phyloP scores from a whole-genome alignment of 768 basidiomycete species.

The Lactarius hengduanensis region DNA sequence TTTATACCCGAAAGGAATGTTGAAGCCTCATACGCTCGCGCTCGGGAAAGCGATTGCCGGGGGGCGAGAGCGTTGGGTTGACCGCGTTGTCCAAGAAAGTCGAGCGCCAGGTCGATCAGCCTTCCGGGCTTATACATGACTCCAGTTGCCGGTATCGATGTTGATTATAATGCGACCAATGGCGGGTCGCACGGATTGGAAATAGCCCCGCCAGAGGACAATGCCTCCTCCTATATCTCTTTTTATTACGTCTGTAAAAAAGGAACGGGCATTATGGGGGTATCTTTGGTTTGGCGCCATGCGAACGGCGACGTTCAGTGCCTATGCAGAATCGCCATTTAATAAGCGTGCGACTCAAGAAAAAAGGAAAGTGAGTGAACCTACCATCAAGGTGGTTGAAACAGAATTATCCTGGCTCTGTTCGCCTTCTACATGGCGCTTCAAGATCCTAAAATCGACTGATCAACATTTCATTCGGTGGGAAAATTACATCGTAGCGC shows the following conservation, averaged over 20 bases:
- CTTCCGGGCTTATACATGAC: constrained; percentile 69
- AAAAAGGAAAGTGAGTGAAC: constrained; percentile 16
- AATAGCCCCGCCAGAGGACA: constrained; percentile 75
- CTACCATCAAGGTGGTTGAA: constrained; percentile 61
- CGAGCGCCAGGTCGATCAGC: constrained; percentile 56
- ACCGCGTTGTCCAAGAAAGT: constrained; percentile 43
- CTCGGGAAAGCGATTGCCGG: constrained; percentile 41
- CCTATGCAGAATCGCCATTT: constrained; percentile 41
- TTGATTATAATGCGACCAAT: constrained; percentile 64
- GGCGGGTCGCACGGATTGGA: constrained; percentile 72
- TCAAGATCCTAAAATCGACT: constrained; percentile 48
- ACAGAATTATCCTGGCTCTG: constrained; percentile 72
- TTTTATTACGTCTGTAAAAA: constrained; percentile 62
- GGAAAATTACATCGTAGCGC: constrained; percentile 33
- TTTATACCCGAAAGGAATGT: constrained; percentile 53
- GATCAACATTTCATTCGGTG: constrained; percentile 23
- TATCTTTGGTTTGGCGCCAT: constrained; percentile 68
- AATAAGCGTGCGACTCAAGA: not conserved
- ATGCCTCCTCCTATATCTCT: constrained; percentile 59
- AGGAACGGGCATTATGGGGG: constrained; percentile 69
- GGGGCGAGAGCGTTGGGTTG: constrained; percentile 42
- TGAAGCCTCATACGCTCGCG: constrained; percentile 52
- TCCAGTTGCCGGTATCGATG: constrained; percentile 69
- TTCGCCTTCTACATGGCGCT: constrained; percentile 59
- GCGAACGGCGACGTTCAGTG: constrained; percentile 69